Evolutionary conservation across 306 rosid species (phyloP).

Genomic region (Quercus mongolica): DNA sequence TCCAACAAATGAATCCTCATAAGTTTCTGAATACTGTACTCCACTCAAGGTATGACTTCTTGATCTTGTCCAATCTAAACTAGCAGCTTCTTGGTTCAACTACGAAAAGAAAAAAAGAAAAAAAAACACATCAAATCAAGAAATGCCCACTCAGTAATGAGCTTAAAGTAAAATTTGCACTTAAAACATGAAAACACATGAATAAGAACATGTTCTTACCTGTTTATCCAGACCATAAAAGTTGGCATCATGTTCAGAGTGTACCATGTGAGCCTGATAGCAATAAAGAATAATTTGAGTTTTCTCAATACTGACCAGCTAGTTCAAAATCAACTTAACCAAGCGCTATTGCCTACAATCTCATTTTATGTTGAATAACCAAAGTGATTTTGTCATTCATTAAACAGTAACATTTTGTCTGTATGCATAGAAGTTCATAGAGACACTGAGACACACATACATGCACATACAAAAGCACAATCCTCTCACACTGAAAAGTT

Average conservation of each 20-base stretch:
- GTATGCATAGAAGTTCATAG: background rate
- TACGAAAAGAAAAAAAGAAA: background rate
- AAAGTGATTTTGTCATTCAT: background rate
- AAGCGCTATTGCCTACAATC: background rate
- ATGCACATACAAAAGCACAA: background rate
- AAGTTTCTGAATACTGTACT: slow-evolving; percentile 38
- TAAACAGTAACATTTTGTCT: background rate
- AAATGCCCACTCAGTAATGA: slow-evolving; percentile 2
- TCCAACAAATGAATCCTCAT: slow-evolving; percentile 33
- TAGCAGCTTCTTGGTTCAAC: slow-evolving; percentile 85
- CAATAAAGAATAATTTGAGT: slow-evolving; percentile 21
- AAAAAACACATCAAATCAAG: slow-evolving; percentile 26
- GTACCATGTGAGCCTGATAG: slow-evolving; percentile 89
- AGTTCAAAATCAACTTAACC: background rate
- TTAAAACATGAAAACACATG: background rate
- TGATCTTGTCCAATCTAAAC: slow-evolving; percentile 93
- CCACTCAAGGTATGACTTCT: slow-evolving; percentile 70
- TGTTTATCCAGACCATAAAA: slow-evolving; percentile 82
- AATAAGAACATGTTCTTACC: slow-evolving; percentile 38
- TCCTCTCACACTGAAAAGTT: background rate
- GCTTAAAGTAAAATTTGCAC: background rate
- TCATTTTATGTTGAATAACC: background rate
- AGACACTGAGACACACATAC: background rate
- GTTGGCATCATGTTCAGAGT: slow-evolving; percentile 80
- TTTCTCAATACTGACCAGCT: slow-evolving; percentile 3